These are phyloP conservation scores for Monosporascus sp. DNA, from an alignment of 2,329 filamentous ascomycete species.

Conservation along the genomic window DNA sequence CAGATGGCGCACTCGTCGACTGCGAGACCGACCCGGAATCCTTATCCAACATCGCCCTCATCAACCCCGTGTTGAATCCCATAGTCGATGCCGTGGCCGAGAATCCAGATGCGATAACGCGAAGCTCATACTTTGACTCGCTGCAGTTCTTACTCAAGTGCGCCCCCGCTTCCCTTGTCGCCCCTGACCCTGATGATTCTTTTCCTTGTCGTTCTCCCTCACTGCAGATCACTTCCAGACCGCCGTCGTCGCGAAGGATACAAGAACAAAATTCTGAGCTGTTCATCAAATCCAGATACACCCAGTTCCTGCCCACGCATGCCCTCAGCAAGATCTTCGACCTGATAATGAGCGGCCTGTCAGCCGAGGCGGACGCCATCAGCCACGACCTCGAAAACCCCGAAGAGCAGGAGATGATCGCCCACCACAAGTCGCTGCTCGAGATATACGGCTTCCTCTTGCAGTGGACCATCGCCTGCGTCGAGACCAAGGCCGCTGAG, in stretches of 20 bases:
- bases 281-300: slow-evolving; percentile 67
- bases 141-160: slow-evolving; percentile 96
- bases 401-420: slow-evolving; percentile 82
- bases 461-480: slow-evolving; percentile 92
- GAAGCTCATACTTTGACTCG: slow-evolving; percentile 79
- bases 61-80: slow-evolving; percentile 83
- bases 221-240: slow-evolving; percentile 8
- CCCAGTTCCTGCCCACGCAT: slow-evolving; percentile 71
- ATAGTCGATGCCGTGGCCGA: slow-evolving; percentile 91
- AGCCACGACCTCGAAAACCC: slow-evolving; percentile 77
- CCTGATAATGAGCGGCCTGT: slow-evolving; percentile 78
- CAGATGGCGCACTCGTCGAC: slow-evolving; percentile 75
- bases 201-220: slow-evolving; percentile 7
- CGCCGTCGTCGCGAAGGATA: slow-evolving; percentile 17
- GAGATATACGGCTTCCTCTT: slow-evolving; percentile 92
- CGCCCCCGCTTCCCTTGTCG: slow-evolving; percentile 51
- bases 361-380: slow-evolving; percentile 78
- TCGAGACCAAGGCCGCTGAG: slow-evolving; percentile 89
- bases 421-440: slow-evolving; percentile 83
- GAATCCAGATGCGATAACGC: slow-evolving; percentile 81
- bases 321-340: slow-evolving; percentile 91
- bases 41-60: slow-evolving; percentile 63
- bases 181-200: slow-evolving; percentile 12
- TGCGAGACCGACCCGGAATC: slow-evolving; percentile 89
- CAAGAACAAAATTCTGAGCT: slow-evolving; percentile 56